A percentile compares a stretch with the other conserved stretches of the same genome.
These are phyloP conservation scores for Corynespora cassiicola DNA, from an alignment of 2,329 filamentous ascomycete species.

Conservation along the genomic window DNA sequence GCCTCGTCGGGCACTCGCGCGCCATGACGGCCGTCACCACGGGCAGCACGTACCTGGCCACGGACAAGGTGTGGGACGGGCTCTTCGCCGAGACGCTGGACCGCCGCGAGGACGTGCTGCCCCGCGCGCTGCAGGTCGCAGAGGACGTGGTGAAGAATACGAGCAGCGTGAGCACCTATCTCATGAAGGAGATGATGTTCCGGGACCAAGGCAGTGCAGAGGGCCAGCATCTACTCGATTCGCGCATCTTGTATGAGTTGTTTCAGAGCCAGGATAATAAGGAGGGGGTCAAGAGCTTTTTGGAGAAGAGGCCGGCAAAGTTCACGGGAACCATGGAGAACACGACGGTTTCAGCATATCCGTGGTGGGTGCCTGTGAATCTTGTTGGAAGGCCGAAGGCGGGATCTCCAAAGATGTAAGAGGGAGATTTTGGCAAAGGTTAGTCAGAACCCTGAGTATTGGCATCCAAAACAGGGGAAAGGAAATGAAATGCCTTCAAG, in stretches of 20 bases:
- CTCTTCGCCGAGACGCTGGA: conserved; percentile 72
- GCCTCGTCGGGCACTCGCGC: conserved; percentile 69
- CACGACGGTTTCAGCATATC: conserved; percentile 66
- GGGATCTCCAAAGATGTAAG: too few species aligned
- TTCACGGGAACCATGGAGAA: conserved; percentile 68
- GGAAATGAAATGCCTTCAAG: too few species aligned
- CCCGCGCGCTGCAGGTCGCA: conserved; percentile 70
- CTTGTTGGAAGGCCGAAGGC: conserved; percentile 49
- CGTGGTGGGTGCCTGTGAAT: conserved; percentile 71
- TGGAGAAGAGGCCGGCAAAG: conserved; percentile 70
- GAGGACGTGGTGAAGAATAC: conserved; percentile 71
- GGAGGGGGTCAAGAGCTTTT: conserved; percentile 72
- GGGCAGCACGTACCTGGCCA: conserved; percentile 63
- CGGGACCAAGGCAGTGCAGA: conserved; percentile 66
- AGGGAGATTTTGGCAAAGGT: too few species aligned
- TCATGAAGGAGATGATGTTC: conserved; percentile 78
- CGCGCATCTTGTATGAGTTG: conserved; percentile 66
- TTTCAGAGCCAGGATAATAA: conserved; percentile 66
- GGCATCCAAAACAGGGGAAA: too few species aligned
- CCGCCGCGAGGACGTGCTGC: conserved; percentile 65
- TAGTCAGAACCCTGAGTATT: too few species aligned
- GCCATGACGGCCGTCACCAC: conserved; percentile 73
- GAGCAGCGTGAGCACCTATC: conserved; percentile 66
- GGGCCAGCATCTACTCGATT: conserved; percentile 74
- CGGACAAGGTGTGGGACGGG: conserved; percentile 59